Percentiles rank a stretch among this genome's conserved stretches.
Evolutionary conservation across 352 stramenopile genomes (phyloP).

Genomic region (Pythium brassicae): DNA sequence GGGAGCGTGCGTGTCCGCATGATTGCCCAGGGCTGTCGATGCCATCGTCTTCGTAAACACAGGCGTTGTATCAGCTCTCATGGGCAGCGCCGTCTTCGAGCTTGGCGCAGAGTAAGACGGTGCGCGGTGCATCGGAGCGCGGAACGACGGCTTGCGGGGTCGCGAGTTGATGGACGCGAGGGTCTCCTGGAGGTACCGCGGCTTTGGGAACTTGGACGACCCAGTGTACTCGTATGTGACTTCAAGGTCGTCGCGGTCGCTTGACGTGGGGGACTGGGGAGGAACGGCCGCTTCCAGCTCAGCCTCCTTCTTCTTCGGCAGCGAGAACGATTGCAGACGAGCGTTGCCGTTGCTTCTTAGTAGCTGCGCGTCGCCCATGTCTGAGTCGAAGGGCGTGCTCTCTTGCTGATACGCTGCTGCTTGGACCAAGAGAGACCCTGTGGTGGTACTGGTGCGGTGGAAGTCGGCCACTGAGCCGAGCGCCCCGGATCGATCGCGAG

Average conservation of each 20-base stretch:
- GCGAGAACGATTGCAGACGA: conserved; percentile 42
- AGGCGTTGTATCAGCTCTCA: conserved; percentile 8
- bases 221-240: conserved; percentile 24
- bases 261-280: conserved; percentile 31
- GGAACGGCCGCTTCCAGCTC: conserved; percentile 19
- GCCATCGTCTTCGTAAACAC: conserved; percentile 16
- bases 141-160: conserved; percentile 20
- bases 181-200: conserved; percentile 48
- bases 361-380: conserved; percentile 1
- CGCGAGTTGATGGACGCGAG: conserved; percentile 51
- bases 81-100: conserved; percentile 19
- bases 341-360: neutral
- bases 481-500: conserved; percentile 3
- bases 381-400: neutral
- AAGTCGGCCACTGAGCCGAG: neutral
- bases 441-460: neutral
- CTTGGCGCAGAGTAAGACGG: conserved; percentile 18
- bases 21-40: neutral
- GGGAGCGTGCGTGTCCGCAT: conserved; percentile 1
- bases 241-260: conserved; percentile 34
- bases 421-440: neutral
- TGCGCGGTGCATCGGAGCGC: conserved; percentile 10
- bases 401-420: conserved; percentile 8
- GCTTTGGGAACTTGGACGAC: conserved; percentile 18
- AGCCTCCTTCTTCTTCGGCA: conserved; percentile 25